Percentiles rank a stretch among this genome's conserved stretches.
These are phyloP conservation scores for Metrosideros polymorpha DNA, from an alignment of 441 rosid species.

Conservation along the genomic window DNA sequence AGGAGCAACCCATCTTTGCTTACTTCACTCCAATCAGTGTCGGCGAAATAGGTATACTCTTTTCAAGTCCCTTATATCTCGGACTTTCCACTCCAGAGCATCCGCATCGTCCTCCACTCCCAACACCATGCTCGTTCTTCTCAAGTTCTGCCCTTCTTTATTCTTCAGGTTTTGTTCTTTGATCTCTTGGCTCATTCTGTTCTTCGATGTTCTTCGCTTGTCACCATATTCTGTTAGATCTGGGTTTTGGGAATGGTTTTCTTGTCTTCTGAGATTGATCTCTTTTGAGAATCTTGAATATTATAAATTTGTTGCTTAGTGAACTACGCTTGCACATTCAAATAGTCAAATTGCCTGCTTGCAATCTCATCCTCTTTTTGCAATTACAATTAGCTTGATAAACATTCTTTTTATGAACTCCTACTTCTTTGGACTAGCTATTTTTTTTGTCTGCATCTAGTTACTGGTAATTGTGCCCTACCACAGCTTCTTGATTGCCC, in stretches of 20 bases:
- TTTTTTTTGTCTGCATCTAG: no score
- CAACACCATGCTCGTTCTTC: background rate
- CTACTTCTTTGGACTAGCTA: background rate
- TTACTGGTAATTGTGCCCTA: no score
- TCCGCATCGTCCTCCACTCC: background rate
- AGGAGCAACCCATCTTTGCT: background rate
- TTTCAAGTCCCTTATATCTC: background rate
- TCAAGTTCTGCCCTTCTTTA: background rate
- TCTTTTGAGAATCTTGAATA: background rate
- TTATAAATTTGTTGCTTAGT: background rate
- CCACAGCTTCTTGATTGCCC: background rate
- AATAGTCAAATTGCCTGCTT: background rate
- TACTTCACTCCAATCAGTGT: background rate
- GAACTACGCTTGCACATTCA: background rate
- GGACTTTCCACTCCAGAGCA: background rate
- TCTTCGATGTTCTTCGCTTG: background rate
- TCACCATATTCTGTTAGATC: background rate
- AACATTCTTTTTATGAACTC: background rate
- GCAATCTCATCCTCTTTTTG: background rate
- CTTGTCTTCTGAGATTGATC: background rate
- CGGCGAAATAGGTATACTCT: background rate
- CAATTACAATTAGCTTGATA: no score
- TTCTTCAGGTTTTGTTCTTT: background rate
- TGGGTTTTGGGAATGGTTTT: conserved; percentile 11
- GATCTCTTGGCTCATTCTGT: background rate